Evolutionary conservation across 2,329 filamentous ascomycete species (phyloP).

Genomic region (Ophiostoma sp.): DNA sequence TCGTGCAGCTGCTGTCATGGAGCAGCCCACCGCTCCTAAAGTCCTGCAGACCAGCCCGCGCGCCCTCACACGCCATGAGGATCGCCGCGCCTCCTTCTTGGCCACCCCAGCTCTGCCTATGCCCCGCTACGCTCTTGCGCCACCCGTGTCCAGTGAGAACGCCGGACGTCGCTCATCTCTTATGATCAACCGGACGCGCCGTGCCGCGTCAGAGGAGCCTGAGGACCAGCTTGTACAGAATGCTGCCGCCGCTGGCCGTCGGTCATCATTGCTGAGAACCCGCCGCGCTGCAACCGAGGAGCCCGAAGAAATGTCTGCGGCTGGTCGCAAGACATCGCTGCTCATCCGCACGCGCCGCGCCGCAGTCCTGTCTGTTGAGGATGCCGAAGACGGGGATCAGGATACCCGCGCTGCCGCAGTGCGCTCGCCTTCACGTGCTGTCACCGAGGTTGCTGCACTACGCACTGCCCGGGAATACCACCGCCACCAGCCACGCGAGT

Average conservation of each 20-base stretch:
- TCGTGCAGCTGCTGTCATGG: slow-evolving; percentile 16
- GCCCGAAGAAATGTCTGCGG: slow-evolving; percentile 36
- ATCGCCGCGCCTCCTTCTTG: slow-evolving; percentile 46
- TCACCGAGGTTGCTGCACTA: slow-evolving; percentile 47
- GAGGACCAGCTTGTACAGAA: slow-evolving; percentile 33
- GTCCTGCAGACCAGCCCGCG: slow-evolving; percentile 35
- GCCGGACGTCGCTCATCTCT: slow-evolving; percentile 51
- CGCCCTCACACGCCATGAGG: slow-evolving; percentile 39
- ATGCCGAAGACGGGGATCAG: slow-evolving; percentile 40
- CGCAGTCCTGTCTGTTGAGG: slow-evolving; percentile 40
- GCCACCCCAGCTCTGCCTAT: slow-evolving; percentile 42
- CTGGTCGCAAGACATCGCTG: slow-evolving; percentile 44
- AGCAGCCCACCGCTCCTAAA: slow-evolving; percentile 29
- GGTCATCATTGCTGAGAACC: slow-evolving; percentile 36
- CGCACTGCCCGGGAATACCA: slow-evolving; percentile 39
- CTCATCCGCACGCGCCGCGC: slow-evolving; percentile 42
- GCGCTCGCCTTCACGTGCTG: slow-evolving; percentile 53
- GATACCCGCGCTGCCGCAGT: slow-evolving; percentile 34
- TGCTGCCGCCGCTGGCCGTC: slow-evolving; percentile 33
- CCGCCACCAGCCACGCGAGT: slow-evolving; percentile 22
- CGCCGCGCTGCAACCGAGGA: slow-evolving; percentile 45
- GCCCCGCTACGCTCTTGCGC: slow-evolving; percentile 39
- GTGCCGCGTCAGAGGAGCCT: slow-evolving; percentile 46
- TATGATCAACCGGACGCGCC: slow-evolving; percentile 38
- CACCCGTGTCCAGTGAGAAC: slow-evolving; percentile 40